Evolutionary conservation across 345 rosid species (phyloP).

Genomic region (Turritis glabra): DNA sequence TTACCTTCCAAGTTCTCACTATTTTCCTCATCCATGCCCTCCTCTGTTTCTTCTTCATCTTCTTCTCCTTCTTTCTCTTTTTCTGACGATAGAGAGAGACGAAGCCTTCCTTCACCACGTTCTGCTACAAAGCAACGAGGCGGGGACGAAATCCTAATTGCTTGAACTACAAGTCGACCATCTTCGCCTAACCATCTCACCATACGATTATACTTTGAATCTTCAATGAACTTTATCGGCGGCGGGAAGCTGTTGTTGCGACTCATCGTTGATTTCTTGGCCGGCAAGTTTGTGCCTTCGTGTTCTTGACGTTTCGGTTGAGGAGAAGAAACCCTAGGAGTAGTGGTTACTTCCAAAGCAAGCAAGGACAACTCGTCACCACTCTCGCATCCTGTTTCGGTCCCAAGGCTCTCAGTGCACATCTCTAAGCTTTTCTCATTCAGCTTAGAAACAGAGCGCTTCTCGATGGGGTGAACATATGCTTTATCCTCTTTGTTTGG

Average conservation of each 20-base stretch:
- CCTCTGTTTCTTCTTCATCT: slow-evolving; percentile 34
- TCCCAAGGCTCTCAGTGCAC: slow-evolving; percentile 90
- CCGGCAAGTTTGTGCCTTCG: neutral
- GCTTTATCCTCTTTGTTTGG: slow-evolving; percentile 23
- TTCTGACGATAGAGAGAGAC: slow-evolving; percentile 45
- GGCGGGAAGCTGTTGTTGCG: slow-evolving; percentile 68
- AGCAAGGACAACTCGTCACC: slow-evolving; percentile 44
- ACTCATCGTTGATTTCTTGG: slow-evolving; percentile 29
- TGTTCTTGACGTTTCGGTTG: slow-evolving; percentile 18
- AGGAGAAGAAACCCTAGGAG: slow-evolving; percentile 22
- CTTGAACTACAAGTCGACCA: slow-evolving; percentile 73
- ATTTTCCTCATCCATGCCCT: slow-evolving; percentile 38
- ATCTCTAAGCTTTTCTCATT: slow-evolving; percentile 74
- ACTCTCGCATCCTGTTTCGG: slow-evolving; percentile 72
- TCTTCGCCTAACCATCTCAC: slow-evolving; percentile 59
- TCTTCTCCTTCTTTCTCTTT: neutral
- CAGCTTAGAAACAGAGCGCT: slow-evolving; percentile 53
- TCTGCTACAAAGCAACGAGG: slow-evolving; percentile 55
- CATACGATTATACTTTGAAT: slow-evolving; percentile 45
- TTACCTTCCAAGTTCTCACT: slow-evolving; percentile 38
- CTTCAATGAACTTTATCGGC: slow-evolving; percentile 64
- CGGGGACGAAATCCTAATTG: slow-evolving; percentile 40
- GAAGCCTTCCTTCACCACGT: slow-evolving; percentile 74
- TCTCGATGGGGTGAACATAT: slow-evolving; percentile 61
- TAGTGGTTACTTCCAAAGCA: slow-evolving; percentile 31